Evolutionary conservation across 208 protist genomes (phyloP), one percentile per base, ranked within the genome.

Genomic region (Trypanosoma cruzi): DNA sequence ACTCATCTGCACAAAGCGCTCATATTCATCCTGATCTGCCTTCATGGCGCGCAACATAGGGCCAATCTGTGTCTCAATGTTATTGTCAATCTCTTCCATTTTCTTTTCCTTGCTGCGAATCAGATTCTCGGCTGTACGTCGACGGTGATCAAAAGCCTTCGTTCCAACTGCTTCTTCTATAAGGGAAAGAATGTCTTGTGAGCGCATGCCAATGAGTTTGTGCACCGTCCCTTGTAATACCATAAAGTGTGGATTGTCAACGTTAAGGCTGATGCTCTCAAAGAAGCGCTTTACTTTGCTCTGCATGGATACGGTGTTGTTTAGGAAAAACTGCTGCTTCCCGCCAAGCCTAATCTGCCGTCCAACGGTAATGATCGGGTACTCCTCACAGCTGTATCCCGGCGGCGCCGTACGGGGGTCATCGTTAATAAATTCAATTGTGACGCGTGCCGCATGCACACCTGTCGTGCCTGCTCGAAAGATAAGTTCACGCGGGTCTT

Each of bases 221-320:
- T 99, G 99, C 67, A 99, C 99, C 20, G 97, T 93, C 49, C 99
- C 99, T 71, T 99, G 99, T 95, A 99, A 98, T 73, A 99, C 99
- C 69, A 99, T 94, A 75, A 99, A 99, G 78, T 99, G 98, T 37
- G 99, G 99, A 82, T 99, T 99, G 86, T 99, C 99, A 14, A 99
- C 98, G 79, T 99, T 99, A 14, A 99, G 87, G 77, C 99, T 98
- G 61, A 99, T 99, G 24, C 98, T 99, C 65, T 99, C 97, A 77
- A 99, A 99, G 24, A 99, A 95, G 65, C 99, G 98, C 77, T 99
- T 96, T 29, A 99, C 97, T 70, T 97, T 88, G 56, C 91, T 98
- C 53, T 97, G 90, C 73, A 99, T 94, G 4, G 97, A 99, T 32
- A 91, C 92, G 24, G 87, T 89, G 59, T 99, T 99, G 81, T 99